Evolutionary conservation across 768 basidiomycete species (phyloP), one percentile per base, ranked within the genome.

Genomic region (Zangia roseola): DNA sequence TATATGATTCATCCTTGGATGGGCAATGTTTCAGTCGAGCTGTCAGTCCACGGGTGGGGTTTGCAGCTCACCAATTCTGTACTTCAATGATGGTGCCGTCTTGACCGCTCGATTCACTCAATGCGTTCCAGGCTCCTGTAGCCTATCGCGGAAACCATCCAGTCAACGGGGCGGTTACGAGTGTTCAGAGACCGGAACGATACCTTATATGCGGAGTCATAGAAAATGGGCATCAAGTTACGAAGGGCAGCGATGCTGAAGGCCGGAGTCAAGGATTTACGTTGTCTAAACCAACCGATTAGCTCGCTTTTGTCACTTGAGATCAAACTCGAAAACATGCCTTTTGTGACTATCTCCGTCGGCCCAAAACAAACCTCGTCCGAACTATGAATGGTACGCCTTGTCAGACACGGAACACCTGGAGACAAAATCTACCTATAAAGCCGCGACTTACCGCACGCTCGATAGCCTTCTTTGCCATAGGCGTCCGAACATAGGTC

Each of bases 291-390:
- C 20, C 4, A 6, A 28, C 36, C 2, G 3, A 17, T 54, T 16
- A 48, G 12, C 25, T 1, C 13, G 16, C n/a, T 14, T 24, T 6
- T 4, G 8, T 12, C 23, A 10, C 6, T 28, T 28, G 8, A 37
- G 8, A 12, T n/a, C 5, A 1, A 2, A 10, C 5, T 6, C 0
- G 12, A 5, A 6, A 20, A 49, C 49, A 6, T 41, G 70, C 77
- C 76, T 65, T 39, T 61, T 68, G 40, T 81, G 79, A 43, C 65
- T 71, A 14, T 79, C 78, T 12, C 74, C 71, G 30, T 73, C 64
- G 1, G 61, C 53, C 52, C 42, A 58, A 10, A 63, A 31, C 1
- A 74, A 37, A 2, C 72, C 70, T n/a, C 56, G 57, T 6, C 73
- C 72, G 24, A 57, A 44, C 48, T 58, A n/a, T n/a, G n/a, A 33